These are phyloP conservation scores for Lactarius indigo DNA, from an alignment of 768 basidiomycete genomes.

Conservation along the genomic window DNA sequence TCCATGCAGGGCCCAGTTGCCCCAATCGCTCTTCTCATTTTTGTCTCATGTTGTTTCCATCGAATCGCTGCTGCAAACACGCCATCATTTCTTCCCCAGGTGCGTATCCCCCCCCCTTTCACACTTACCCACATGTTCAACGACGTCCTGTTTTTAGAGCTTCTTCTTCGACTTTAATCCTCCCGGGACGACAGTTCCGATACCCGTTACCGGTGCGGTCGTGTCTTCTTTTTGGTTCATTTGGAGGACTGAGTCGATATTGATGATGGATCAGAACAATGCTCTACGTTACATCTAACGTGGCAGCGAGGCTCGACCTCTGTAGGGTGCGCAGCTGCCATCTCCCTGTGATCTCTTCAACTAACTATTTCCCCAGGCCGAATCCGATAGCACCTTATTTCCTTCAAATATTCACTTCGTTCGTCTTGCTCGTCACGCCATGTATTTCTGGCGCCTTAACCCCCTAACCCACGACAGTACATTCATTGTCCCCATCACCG, in stretches of 20 bases:
- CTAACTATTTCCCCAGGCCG: slow-evolving; percentile 38
- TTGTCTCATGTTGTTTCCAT: background rate
- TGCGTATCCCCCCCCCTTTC: background rate
- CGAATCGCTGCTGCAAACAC: background rate
- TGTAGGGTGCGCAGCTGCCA: slow-evolving; percentile 28
- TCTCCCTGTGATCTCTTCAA: background rate
- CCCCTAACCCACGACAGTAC: slow-evolving; percentile 33
- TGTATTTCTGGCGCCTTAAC: background rate
- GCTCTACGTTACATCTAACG: slow-evolving; percentile 32
- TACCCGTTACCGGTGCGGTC: slow-evolving; percentile 31
- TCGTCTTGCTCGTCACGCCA: slow-evolving; percentile 28
- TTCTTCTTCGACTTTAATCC: slow-evolving; percentile 35
- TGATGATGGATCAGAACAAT: slow-evolving; percentile 30
- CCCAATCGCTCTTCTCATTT: background rate
- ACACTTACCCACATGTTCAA: background rate
- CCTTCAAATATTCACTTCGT: slow-evolving; percentile 62
- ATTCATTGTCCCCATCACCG: slow-evolving; percentile 49
- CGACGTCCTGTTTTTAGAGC: slow-evolving; percentile 21
- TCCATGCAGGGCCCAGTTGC: slow-evolving; percentile 1
- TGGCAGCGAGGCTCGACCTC: slow-evolving; percentile 30
- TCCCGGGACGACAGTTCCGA: slow-evolving; percentile 31
- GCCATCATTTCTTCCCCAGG: slow-evolving; percentile 16
- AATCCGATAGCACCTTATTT: slow-evolving; percentile 54
- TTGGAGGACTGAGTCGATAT: background rate
- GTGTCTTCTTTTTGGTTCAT: background rate